Conservation (phyloP, 441 rosid species). For the Gossypium laxum region DNA sequence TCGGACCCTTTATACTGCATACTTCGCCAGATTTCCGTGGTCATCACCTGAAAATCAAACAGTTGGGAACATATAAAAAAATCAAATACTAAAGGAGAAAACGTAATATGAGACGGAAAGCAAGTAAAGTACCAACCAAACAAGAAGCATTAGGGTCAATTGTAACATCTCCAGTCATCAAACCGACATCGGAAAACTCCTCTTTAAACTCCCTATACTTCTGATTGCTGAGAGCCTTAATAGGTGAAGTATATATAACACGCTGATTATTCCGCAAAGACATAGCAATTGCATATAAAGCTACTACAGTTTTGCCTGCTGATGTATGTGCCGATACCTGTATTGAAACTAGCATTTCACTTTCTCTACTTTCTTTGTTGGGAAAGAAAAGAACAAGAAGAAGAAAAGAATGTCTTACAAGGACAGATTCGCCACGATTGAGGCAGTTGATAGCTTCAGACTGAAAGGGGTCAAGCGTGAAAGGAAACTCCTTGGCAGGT, state of each 20-base stretch:
- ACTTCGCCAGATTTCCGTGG: slow-evolving; percentile 96
- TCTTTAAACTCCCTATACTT: slow-evolving; percentile 92
- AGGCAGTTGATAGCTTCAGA: slow-evolving; percentile 89
- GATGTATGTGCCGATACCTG: slow-evolving; percentile 98
- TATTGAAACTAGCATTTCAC: slow-evolving; percentile 10
- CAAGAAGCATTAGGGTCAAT: slow-evolving; percentile 94
- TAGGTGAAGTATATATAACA: slow-evolving; percentile 90
- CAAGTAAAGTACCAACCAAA: slow-evolving; percentile 37
- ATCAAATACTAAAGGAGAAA: slow-evolving; percentile 6
- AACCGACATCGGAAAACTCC: slow-evolving; percentile 94
- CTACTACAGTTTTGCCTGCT: slow-evolving; percentile 95
- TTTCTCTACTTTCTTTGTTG: background rate
- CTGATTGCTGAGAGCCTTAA: slow-evolving; percentile 91
- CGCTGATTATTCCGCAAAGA: slow-evolving; percentile 75
- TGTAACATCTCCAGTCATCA: slow-evolving; percentile 96
- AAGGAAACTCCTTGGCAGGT: slow-evolving; percentile 84
- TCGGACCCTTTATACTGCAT: slow-evolving; percentile 96
- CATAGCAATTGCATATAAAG: slow-evolving; percentile 89
- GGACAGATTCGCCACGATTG: slow-evolving; percentile 70
- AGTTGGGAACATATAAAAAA: background rate
- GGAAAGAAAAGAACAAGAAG: background rate
- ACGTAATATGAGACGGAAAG: background rate
- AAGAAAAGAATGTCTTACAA: slow-evolving; percentile 35
- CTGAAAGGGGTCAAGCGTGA: slow-evolving; percentile 88
- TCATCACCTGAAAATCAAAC: slow-evolving; percentile 68